These are phyloP conservation scores for Aspergillus clavatus DNA, from an alignment of 2,329 filamentous ascomycete genomes.

Conservation along the genomic window DNA sequence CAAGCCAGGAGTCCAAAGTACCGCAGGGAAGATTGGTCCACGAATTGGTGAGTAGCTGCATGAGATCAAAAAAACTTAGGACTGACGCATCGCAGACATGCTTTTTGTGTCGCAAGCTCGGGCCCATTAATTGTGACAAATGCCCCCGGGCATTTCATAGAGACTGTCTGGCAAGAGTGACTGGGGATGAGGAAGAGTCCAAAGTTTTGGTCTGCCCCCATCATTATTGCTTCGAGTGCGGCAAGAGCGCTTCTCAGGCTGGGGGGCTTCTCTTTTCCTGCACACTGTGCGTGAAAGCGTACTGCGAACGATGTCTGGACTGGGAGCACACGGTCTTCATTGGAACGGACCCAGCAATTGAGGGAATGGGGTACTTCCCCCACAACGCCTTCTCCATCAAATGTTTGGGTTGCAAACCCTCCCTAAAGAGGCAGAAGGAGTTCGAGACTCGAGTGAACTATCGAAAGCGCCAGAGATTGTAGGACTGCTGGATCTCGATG, in stretches of 20 bases:
- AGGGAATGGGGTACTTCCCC: conserved; percentile 45
- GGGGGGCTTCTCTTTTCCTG: conserved; percentile 47
- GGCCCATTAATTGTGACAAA: conserved; percentile 17
- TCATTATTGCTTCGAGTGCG: conserved; percentile 52
- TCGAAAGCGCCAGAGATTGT: not conserved
- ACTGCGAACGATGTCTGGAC: conserved; percentile 57
- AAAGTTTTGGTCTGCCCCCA: conserved; percentile 43
- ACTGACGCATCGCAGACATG: conserved; percentile 13
- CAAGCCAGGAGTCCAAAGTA: not conserved
- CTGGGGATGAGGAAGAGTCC: conserved; percentile 16
- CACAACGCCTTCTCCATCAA: conserved; percentile 48
- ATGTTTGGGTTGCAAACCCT: conserved; percentile 2
- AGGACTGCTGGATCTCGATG: not conserved
- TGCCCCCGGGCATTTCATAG: conserved; percentile 55
- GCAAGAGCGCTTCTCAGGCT: conserved; percentile 45
- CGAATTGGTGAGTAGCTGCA: conserved; percentile 34
- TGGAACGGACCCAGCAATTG: conserved; percentile 47
- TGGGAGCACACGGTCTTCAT: conserved; percentile 49
- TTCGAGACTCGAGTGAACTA: not conserved
- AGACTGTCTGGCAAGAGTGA: conserved; percentile 41
- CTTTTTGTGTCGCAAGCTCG: conserved; percentile 10
- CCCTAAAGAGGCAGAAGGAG: not conserved
- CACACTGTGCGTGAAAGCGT: conserved; percentile 52
- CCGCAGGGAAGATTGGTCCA: conserved; percentile 31
- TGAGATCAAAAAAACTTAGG: not conserved